Base-by-base conservation (phyloP, 768 basidiomycete species). In the Termitomyces sp. region DNA sequence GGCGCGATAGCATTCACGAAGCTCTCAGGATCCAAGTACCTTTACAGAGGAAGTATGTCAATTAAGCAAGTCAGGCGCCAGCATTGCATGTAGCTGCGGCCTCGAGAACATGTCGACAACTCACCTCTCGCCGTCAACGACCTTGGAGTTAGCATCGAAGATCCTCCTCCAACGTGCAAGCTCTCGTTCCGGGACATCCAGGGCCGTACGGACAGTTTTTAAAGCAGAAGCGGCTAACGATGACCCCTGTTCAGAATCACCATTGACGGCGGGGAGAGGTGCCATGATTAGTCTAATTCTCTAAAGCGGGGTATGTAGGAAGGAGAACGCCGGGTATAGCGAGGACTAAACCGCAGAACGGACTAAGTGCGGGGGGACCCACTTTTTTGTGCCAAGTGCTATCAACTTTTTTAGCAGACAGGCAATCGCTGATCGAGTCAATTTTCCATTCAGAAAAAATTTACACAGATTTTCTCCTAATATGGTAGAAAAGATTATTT, bases 1-100 rank as follows among this genome's bases (percentile, higher is more conserved):
- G 96, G 95, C 34, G 91, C 94, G 71, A 98, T 95, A 54, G 97
- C 95, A 70, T 93, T 92, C 65, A 98, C 89, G 73, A 99, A 99
- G 67, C 87, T 87, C 33, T 94, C 88, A 37, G 81, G 77, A 74
- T 93, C 90, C 49, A 99, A 80, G 70, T 85, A 96, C 73, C 95
- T 98, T 65, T 31, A 60, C 41, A 70, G 37, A 50, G 52, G 46
- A 50, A 55, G 46, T 27, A 58, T 36, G 57, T 59, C 50, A 67
- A 46, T 53, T 54, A 51, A 55, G 55, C 52, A 50, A 57, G 46
- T 44, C 36, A 39, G 34, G 27, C 51, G 59, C 59, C 57, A 63
- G 54, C 54, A 58, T 42, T 13, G 42, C 59, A 60, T 57, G 57
- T 57, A 22, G 55, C 56, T 54, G 47, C 8, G 30, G 33, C 6